Base-by-base conservation (phyloP, 495 filamentous ascomycete species). In the Penicillium bialowiezense region DNA sequence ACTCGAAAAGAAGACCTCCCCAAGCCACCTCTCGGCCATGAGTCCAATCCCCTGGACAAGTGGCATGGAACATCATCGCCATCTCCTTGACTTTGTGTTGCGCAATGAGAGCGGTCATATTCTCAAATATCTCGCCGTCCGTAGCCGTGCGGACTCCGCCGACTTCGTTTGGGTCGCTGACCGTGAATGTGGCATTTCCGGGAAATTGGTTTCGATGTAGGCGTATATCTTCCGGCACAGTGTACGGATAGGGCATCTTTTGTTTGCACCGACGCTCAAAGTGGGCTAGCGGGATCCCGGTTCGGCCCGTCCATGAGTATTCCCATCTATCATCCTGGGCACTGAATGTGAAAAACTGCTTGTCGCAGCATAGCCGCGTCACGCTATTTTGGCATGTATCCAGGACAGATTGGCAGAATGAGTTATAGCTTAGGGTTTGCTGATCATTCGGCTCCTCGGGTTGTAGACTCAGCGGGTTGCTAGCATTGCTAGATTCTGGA, bases 241-340 rank as follows among this genome's bases (percentile, higher is more conserved):
- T 37, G 17, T 37, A 34, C 34, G 42, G 31, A 21, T 46, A 17
- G 19, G 32, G 9, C 12, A 26, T 36, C 19, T 36, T 10, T 37
- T 2, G 23, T 5, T 35, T 13, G 31, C 43, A 36, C 43, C 32
- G 43, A n/a, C 26, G 19, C 26, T 15, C 2, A 46, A 46, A 46
- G 20, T 46, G 12, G 17, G 19, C 15, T 17, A 46, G 19, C 15
- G 43, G 43, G 23, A 46, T 36, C 24, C 43, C 31, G 9, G 43
- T 46, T 12, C 43, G 35, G 6, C 43, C 32, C 24, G 43, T 46
- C 43, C 43, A 46, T 3, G 43, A 46, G 35, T 36, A 36, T 19
- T 46, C 43, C 43, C 43, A 46, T 7, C 20, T 32, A 46, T 46
- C 43, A 46, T 46, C 35, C 20, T 46, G 43, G 17, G 43, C 43